These are phyloP conservation scores for Penicillium ochrochloron DNA, from an alignment of 495 filamentous ascomycete genomes.

Conservation along the genomic window DNA sequence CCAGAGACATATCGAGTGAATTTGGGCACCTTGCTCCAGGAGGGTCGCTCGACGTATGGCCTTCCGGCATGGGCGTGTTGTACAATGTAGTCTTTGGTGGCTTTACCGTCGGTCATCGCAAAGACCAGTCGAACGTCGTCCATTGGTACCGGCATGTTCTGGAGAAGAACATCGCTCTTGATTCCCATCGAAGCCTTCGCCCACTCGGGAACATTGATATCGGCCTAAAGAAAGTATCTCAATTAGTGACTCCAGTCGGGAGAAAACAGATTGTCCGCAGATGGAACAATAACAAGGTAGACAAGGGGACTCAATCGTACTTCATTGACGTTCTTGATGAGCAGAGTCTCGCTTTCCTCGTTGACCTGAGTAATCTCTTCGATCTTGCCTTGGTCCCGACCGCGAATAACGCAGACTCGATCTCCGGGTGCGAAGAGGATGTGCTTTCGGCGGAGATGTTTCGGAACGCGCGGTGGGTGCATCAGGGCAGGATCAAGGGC, in stretches of 20 bases:
- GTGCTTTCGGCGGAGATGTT: conserved; percentile 56
- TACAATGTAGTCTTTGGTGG: conserved; percentile 73
- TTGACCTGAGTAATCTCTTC: conserved; percentile 65
- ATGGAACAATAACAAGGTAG: not conserved
- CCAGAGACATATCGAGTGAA: conserved; percentile 51
- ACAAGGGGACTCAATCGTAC: conserved; percentile 50
- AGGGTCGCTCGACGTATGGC: conserved; percentile 40
- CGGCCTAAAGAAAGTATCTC: conserved; percentile 48
- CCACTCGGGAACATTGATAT: conserved; percentile 61
- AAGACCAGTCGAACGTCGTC: conserved; percentile 79
- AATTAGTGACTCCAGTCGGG: conserved; percentile 15
- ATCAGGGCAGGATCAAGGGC: conserved; percentile 49
- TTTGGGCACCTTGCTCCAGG: conserved; percentile 40
- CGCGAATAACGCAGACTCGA: conserved; percentile 76
- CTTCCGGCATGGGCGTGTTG: conserved; percentile 59
- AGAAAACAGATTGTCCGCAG: not conserved
- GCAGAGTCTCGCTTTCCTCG: conserved; percentile 57
- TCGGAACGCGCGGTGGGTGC: conserved; percentile 41
- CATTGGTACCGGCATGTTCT: conserved; percentile 62
- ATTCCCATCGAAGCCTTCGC: conserved; percentile 47
- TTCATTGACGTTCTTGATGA: conserved; percentile 67
- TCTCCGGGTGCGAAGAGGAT: conserved; percentile 72
- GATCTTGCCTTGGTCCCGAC: conserved; percentile 81
- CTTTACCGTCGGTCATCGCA: conserved; percentile 66
- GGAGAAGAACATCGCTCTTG: conserved; percentile 46